A percentile compares a stretch with the other conserved stretches of the same genome.
Evolutionary conservation across 2,329 filamentous ascomycete species (phyloP).

Genomic region (Talaromyces sp.): DNA sequence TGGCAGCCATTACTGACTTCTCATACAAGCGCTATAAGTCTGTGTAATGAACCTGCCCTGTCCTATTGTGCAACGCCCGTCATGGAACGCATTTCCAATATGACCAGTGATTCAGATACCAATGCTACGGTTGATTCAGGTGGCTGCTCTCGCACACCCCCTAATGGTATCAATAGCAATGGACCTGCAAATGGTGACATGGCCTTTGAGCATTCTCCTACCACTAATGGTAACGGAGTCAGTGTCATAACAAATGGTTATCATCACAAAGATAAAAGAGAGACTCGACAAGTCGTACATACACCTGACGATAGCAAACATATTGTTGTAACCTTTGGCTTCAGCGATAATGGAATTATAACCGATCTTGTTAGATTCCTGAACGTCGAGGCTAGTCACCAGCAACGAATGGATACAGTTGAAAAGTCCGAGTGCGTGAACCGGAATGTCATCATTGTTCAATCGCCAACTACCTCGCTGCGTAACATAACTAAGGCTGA

Average conservation of each 20-base stretch:
- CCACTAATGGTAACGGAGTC: not conserved
- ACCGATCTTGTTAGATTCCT: not conserved
- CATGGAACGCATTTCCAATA: not conserved
- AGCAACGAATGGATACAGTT: not conserved
- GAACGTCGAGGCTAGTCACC: not conserved
- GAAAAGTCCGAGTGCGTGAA: not conserved
- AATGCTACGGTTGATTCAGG: not conserved
- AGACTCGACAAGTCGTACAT: not conserved
- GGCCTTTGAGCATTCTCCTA: not conserved
- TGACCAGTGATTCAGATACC: not conserved
- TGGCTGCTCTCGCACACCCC: not conserved
- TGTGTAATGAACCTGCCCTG: not conserved
- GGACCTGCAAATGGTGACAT: not conserved
- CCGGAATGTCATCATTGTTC: slow-evolving; percentile 3
- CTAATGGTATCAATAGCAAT: not conserved
- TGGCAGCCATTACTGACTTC: slow-evolving; percentile 16
- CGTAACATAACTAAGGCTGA: not conserved
- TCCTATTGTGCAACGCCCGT: not conserved
- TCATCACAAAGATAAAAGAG: not conserved
- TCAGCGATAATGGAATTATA: not conserved
- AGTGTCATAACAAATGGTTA: not conserved
- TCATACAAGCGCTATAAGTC: not conserved
- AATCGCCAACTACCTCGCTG: slow-evolving; percentile 1
- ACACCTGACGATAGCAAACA: not conserved
- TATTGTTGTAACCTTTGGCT: not conserved